Conservation (phyloP, 2,329 filamentous ascomycete species). For the Hymenoscyphus occultus region DNA sequence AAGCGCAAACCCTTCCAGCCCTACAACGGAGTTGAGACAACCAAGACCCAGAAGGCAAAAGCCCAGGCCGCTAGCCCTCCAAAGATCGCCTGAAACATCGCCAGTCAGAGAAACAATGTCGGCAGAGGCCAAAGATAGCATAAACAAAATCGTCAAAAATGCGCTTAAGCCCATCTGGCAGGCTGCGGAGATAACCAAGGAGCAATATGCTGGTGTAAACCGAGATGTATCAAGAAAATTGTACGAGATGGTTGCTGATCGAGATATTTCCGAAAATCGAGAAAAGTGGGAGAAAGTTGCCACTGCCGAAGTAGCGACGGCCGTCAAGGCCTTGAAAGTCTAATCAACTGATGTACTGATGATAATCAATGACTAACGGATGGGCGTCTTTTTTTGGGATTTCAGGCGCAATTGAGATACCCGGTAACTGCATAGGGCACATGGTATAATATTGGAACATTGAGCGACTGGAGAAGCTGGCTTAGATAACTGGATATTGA, state of each 20-base stretch:
- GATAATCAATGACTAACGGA: conserved; percentile 20
- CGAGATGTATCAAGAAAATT: conserved; percentile 82
- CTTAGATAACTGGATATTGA: conserved; percentile 1
- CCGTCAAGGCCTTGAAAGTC: conserved; percentile 57
- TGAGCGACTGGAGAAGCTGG: conserved; percentile 5
- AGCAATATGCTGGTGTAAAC: conserved; percentile 92
- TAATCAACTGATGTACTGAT: conserved; percentile 35
- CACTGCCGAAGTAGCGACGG: conserved; percentile 72
- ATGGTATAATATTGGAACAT: conserved; percentile 5
- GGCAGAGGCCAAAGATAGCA: conserved; percentile 79
- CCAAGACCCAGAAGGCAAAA: conserved; percentile 33
- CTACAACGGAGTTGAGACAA: conserved; percentile 33
- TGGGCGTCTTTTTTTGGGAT: conserved; percentile 21
- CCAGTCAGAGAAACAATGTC: conserved; percentile 66
- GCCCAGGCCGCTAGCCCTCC: conserved; percentile 35
- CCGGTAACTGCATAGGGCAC: conserved; percentile 14
- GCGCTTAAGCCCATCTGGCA: conserved; percentile 77
- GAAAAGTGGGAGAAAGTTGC: conserved; percentile 74
- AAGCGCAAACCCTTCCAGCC: conserved; percentile 25
- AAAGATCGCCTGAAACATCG: conserved; percentile 53
- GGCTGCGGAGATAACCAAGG: conserved; percentile 74
- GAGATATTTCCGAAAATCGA: conserved; percentile 56
- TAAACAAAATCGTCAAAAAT: conserved; percentile 82
- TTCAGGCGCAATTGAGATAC: conserved; percentile 29
- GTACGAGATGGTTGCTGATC: conserved; percentile 60